These are phyloP conservation scores for Fraxinus albicans DNA, from an alignment of 305 asterid genomes.

Conservation along the genomic window DNA sequence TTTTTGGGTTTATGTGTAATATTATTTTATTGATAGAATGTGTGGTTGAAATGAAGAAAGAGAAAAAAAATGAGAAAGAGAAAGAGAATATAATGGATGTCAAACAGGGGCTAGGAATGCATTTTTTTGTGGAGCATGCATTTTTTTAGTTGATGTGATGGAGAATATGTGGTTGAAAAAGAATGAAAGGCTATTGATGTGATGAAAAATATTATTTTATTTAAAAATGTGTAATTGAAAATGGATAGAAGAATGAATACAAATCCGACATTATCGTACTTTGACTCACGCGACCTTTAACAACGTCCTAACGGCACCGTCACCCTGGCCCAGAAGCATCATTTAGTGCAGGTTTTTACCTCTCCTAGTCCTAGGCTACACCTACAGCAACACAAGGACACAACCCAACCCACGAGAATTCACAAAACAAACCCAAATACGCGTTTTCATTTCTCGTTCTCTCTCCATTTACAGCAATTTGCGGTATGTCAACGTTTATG, in stretches of 20 bases:
- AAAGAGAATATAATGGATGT: too few species aligned
- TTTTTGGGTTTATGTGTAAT: too few species aligned
- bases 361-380: not conserved
- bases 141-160: too few species aligned
- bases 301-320: conserved; percentile 5
- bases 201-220: too few species aligned
- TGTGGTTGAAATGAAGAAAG: too few species aligned
- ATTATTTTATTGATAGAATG: too few species aligned
- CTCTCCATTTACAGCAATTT: not conserved
- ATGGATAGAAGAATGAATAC: not conserved
- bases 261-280: not conserved
- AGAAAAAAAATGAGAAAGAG: too few species aligned
- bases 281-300: not conserved
- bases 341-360: conserved; percentile 44
- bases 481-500: not conserved
- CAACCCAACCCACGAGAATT: not conserved
- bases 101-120: too few species aligned
- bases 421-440: not conserved
- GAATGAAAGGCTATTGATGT: too few species aligned
- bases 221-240: too few species aligned
- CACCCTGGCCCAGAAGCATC: conserved; percentile 13
- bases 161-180: too few species aligned
- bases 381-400: not conserved
- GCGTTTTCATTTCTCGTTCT: not conserved
- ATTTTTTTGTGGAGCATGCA: too few species aligned